Evolutionary conservation across 352 stramenopile genomes (phyloP), one percentile per base, ranked within the genome.

Genomic region (Globisporangium recalcitrans): DNA sequence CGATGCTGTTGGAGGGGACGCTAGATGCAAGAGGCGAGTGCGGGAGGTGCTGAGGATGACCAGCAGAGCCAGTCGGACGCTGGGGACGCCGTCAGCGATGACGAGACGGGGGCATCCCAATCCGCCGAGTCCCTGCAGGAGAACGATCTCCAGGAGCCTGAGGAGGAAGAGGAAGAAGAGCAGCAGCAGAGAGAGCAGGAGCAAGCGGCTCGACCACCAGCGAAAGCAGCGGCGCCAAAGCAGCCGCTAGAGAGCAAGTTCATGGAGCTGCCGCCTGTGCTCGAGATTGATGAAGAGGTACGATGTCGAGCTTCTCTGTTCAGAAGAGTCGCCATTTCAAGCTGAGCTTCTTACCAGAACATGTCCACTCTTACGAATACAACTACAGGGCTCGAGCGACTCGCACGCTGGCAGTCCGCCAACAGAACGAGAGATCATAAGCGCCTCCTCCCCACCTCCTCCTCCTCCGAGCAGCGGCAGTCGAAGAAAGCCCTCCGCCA

Each of bases 201-300:
- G 14, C 56, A 64, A 42, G 59, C 64, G 27, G 22, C 60, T 4
- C 60, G 68, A 52, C 49, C 46, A 4, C 46, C 32, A 9, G 58
- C 29, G 31, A 48, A 67, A 70, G 14, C 60, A 71, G 40, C 56
- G 53, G 19, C 44, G 58, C 49, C 57, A 48, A 60, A 61, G 14
- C 21, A 44, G 16, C 69, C 69, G 1, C 58, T 71, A 1, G 75
- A 83, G 21, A 69, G 62, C 52, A 65, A 76, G 26, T 85, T 80
- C 63, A 78, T 65, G 11, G 73, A 78, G 46, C 63, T 87, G 9
- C 46, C 65, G 42, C 64, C 75, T 21, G 73, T 87, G 26, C 72
- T 74, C 3, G 77, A 87, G 55, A 70, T 78, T 14, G 77, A 85
- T 57, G 73, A 85, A 71, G 75, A 75, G 38, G 71, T 71, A 49